Evolutionary conservation across 805 yeast species (phyloP).

Genomic region (Myxozyma mucilagina): DNA sequence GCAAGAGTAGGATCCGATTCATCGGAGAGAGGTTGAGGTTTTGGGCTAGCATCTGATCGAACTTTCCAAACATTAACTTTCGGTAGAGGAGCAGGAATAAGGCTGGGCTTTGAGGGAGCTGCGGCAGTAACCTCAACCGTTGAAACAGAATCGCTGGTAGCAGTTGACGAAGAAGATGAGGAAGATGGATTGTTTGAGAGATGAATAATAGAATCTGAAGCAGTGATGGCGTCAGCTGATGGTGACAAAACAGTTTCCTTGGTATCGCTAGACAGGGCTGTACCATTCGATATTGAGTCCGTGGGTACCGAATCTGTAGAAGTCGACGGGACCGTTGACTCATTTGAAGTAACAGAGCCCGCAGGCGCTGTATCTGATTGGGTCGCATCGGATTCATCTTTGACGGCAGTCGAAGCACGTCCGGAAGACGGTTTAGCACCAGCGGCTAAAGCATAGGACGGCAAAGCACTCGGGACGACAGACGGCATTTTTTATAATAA

Average conservation of each 20-base stretch:
- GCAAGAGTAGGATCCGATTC: slow-evolving; percentile 31
- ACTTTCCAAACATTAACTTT: slow-evolving; percentile 62
- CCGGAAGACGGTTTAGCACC: slow-evolving; percentile 34
- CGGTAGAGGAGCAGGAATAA: slow-evolving; percentile 70
- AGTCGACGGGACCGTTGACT: not conserved
- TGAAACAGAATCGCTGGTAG: slow-evolving; percentile 16
- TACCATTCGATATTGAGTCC: slow-evolving; percentile 7
- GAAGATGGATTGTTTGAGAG: slow-evolving; percentile 5
- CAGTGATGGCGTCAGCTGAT: slow-evolving; percentile 32
- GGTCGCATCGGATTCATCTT: slow-evolving; percentile 8
- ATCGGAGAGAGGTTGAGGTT: not conserved
- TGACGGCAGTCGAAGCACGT: slow-evolving; percentile 33
- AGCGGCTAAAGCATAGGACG: slow-evolving; percentile 32
- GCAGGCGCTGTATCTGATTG: not conserved
- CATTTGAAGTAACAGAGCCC: not conserved
- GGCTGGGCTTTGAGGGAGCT: slow-evolving; percentile 32
- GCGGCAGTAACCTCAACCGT: slow-evolving; percentile 28
- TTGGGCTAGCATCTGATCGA: slow-evolving; percentile 20
- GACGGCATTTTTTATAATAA: slow-evolving; percentile 16
- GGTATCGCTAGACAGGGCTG: not conserved
- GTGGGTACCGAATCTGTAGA: not conserved
- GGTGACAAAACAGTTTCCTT: slow-evolving; percentile 14
- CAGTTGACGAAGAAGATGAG: slow-evolving; percentile 16
- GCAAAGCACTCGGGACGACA: slow-evolving; percentile 18
- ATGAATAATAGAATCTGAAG: slow-evolving; percentile 1